Evolutionary conservation across 2,329 filamentous ascomycete species (phyloP).

Genomic region (Tympanopsis confertula): DNA sequence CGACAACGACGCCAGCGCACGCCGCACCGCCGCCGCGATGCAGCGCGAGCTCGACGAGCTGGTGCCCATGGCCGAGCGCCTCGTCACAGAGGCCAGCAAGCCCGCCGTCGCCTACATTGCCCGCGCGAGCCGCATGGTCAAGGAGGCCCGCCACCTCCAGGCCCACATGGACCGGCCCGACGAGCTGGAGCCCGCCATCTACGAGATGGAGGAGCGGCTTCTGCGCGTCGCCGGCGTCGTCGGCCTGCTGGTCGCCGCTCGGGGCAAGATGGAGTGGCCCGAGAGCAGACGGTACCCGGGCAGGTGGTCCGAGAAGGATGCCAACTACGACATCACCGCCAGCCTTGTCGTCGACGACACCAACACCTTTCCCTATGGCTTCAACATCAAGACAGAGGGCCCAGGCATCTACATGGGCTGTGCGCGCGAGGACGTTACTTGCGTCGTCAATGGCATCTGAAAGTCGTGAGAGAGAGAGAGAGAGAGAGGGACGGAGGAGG

Average conservation of each 20-base stretch:
- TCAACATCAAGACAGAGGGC: not conserved
- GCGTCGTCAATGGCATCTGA: not conserved
- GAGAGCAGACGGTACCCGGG: not conserved
- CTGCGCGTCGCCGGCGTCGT: not conserved
- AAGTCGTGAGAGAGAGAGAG: too few species aligned
- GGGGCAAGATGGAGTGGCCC: not conserved
- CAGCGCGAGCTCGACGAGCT: not conserved
- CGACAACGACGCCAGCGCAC: not conserved
- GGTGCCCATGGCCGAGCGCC: not conserved
- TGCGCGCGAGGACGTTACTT: not conserved
- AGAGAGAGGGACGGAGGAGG: too few species aligned
- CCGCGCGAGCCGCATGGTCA: not conserved
- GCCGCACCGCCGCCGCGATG: not conserved
- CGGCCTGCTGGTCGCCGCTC: not conserved
- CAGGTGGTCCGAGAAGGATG: not conserved
- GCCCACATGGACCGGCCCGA: not conserved
- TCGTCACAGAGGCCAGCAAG: not conserved
- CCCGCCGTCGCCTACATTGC: not conserved
- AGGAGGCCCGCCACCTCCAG: not conserved
- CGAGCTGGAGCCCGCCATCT: not conserved
- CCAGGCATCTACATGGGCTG: not conserved
- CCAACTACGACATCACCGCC: not conserved
- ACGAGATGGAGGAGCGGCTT: not conserved
- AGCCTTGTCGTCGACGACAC: not conserved
- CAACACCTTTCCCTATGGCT: not conserved